phyloP scores from a whole-genome alignment of 352 stramenopile species.

The Pythium scleroteichum region DNA sequence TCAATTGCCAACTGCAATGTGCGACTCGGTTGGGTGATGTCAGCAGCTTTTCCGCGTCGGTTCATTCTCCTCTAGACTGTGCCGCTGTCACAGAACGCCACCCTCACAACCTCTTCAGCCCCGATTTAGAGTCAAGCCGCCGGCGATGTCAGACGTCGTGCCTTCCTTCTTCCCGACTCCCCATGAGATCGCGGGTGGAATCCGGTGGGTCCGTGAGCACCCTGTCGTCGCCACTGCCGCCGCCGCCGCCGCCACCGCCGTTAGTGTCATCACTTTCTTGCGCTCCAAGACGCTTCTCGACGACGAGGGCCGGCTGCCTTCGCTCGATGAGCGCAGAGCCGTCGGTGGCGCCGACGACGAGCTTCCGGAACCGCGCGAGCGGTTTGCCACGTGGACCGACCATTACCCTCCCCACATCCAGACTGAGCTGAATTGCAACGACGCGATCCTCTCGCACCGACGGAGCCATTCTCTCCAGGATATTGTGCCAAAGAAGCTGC shows the following conservation, averaged over 20 bases:
- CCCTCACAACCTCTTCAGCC: background rate
- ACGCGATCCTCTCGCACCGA: slow-evolving; percentile 6
- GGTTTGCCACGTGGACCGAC: slow-evolving; percentile 35
- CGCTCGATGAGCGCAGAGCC: background rate
- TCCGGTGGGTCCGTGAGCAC: slow-evolving; percentile 75
- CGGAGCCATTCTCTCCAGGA: slow-evolving; percentile 14
- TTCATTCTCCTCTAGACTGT: slow-evolving; percentile 26
- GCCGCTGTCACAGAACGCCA: slow-evolving; percentile 20
- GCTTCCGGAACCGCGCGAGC: slow-evolving; percentile 21
- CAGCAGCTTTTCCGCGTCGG: slow-evolving; percentile 20
- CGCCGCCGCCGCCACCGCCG: slow-evolving; percentile 61
- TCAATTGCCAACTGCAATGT: slow-evolving; percentile 27
- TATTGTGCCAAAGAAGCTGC: slow-evolving; percentile 21
- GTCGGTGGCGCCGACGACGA: slow-evolving; percentile 8
- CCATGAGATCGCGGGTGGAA: slow-evolving; percentile 69
- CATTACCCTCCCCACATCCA: slow-evolving; percentile 22
- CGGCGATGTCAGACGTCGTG: slow-evolving; percentile 57
- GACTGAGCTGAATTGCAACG: background rate
- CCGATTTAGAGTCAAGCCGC: background rate
- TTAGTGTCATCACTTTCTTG: slow-evolving; percentile 71
- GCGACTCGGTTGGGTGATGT: slow-evolving; percentile 28
- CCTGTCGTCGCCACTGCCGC: slow-evolving; percentile 70
- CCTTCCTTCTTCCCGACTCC: slow-evolving; percentile 82
- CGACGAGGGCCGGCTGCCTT: slow-evolving; percentile 23
- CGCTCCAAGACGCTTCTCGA: slow-evolving; percentile 11